A percentile compares a stretch with the other conserved stretches of the same genome.
These are phyloP conservation scores for Debaryomyces hansenii DNA, from an alignment of 805 yeast genomes.

Conservation along the genomic window DNA sequence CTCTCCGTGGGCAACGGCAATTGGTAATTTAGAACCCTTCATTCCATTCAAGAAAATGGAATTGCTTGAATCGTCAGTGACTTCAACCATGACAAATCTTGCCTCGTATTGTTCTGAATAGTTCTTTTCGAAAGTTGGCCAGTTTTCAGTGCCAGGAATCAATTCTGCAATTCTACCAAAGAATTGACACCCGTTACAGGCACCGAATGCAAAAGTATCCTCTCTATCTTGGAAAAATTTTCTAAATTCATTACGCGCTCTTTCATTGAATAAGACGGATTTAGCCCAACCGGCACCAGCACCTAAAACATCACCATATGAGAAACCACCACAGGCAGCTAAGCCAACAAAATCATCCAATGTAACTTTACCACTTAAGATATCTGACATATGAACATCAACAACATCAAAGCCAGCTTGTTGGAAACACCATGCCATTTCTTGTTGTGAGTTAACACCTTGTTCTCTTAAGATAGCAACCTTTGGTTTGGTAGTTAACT, in stretches of 20 bases:
- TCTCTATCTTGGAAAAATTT: constrained; percentile 81
- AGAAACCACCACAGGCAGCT: constrained; percentile 99
- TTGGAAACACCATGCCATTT: constrained; percentile 96
- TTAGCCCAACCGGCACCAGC: constrained; percentile 99
- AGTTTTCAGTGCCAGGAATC: constrained; percentile 90
- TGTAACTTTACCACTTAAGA: constrained; percentile 67
- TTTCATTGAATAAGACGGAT: constrained; percentile 82
- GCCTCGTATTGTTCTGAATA: constrained; percentile 94
- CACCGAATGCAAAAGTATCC: constrained; percentile 96
- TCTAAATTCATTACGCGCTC: constrained; percentile 71
- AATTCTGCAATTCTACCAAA: constrained; percentile 78
- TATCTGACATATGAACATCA: constrained; percentile 96
- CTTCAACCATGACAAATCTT: constrained; percentile 85
- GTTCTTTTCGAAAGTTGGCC: constrained; percentile 96
- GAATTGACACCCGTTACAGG: constrained; percentile 98
- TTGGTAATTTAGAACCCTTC: constrained; percentile 92
- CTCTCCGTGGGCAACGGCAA: constrained; percentile 99
- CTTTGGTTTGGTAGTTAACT: constrained; percentile 58
- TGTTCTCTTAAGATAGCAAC: constrained; percentile 97
- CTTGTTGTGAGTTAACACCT: constrained; percentile 97
- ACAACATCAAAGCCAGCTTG: constrained; percentile 93
- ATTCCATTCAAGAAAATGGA: constrained; percentile 80
- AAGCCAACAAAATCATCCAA: constrained; percentile 84
- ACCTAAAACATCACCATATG: constrained; percentile 97
- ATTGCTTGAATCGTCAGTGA: constrained; percentile 53